phyloP scores from a whole-genome alignment of 2,329 filamentous ascomycete genomes.

The Xylariaceae sp. region DNA sequence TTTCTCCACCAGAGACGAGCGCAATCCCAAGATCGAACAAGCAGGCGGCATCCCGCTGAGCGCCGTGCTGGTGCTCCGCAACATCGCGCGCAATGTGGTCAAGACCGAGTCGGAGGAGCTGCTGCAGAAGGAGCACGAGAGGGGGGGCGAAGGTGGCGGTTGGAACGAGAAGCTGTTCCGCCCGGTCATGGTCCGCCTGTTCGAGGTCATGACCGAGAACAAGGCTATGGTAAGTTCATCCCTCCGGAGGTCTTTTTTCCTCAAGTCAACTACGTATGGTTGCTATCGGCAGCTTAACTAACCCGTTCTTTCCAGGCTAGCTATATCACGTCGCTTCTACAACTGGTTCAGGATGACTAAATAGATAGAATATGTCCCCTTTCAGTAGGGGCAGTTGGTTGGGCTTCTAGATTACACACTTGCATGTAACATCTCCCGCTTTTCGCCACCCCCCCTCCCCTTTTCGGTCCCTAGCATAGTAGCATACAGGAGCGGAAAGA shows the following conservation, averaged over 20 bases:
- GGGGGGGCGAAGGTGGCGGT: slow-evolving; percentile 53
- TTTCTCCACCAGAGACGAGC: slow-evolving; percentile 57
- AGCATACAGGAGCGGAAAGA: too few species aligned
- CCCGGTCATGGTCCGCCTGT: slow-evolving; percentile 65
- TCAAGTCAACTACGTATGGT: too few species aligned
- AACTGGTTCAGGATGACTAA: slow-evolving; percentile 29
- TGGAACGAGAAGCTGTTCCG: slow-evolving; percentile 72
- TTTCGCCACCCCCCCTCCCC: too few species aligned
- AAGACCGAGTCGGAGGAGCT: slow-evolving; percentile 63
- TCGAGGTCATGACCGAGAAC: slow-evolving; percentile 72
- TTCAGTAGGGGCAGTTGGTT: too few species aligned
- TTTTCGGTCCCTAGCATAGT: too few species aligned
- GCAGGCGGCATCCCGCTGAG: slow-evolving; percentile 79
- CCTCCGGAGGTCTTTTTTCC: neutral
- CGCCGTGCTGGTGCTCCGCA: slow-evolving; percentile 75
- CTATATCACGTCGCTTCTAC: slow-evolving; percentile 29
- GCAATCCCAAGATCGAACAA: slow-evolving; percentile 61
- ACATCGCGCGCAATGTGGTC: slow-evolving; percentile 70
- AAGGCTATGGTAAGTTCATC: slow-evolving; percentile 54
- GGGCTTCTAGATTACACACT: too few species aligned
- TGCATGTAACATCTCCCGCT: too few species aligned
- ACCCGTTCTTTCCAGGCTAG: slow-evolving; percentile 17
- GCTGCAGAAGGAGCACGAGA: slow-evolving; percentile 51
- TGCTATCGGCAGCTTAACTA: neutral
- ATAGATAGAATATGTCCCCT: neutral